Base-by-base conservation (phyloP, 805 yeast genomes). In the Wickerhamomyces chambardii region DNA sequence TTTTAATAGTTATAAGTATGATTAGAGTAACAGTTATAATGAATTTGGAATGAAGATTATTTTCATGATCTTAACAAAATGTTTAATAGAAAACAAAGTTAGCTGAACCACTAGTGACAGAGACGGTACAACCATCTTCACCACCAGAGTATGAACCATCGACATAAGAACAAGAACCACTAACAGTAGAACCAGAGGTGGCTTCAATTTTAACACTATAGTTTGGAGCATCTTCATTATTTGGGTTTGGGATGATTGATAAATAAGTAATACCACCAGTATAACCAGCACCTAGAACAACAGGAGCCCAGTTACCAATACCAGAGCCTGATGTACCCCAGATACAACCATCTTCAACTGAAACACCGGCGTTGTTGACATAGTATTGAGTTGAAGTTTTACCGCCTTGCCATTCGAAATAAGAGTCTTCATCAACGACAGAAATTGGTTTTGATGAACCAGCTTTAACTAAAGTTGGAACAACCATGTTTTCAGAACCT, bases 231-330 rank as follows among this genome's bases (percentile, higher is more conserved):
- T 58, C 51, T 18, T 41, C 37, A 68, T 79, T 80, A 69, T 80
- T 80, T 46, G 87, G 87, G 63, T 80, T 80, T 56, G 86, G 86
- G 62, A 80, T 80, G 61, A 80, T 64, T 1, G 66, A 57, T 83
- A 87, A 33, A 87, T 84, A 62, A 84, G 86, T 53, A 89, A 70
- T 41, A 61, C 61, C 32, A 68, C 65, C 59, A 59, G 68, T 96
- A 19, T 97, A 96, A 50, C 94, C 94, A 38, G 86, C 82, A 59
- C 94, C 94, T 38, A 82, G 63, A 44, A 75, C 81, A 38, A 80
- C 67, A 46, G 86, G 81, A 32, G 82, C 79, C 84, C 85, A 80
- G 73, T 80, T 80, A 61, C 87, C 86, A 43, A 75, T 66, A 41
- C 71, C 75, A 28, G 75, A 59, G 35, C 75, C 73, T 10, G 65